Base-by-base conservation (phyloP, 2,329 filamentous ascomycete species). In the Dactylonectria estremocensis region DNA sequence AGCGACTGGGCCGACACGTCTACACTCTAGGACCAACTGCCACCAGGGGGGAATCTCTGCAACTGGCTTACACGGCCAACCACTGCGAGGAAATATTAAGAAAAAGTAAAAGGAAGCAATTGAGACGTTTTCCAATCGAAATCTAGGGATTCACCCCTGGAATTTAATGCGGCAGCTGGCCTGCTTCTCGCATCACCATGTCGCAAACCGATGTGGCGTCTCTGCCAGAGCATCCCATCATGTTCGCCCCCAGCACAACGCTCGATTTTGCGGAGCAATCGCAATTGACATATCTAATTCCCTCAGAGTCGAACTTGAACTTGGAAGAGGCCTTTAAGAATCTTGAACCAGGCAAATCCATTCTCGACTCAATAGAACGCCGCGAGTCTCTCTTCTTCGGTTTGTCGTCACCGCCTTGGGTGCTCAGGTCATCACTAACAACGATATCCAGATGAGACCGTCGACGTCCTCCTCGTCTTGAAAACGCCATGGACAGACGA, bases 321-420 rank as follows among this genome's bases (percentile, higher is more conserved):
- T 82, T 90, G 40, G 86, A 90, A 64, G 82, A 88, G 24, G 81
- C 81, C 2, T 84, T 91, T 62, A 81, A 80, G 60, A 78, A 82
- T 49, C 79, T 80, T 4, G 79, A 82, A 11, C 82, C 80, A 70
- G 84, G 81, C 61, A 81, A 83, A 70, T 82, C 82, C 72, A 81
- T 84, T 68, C 84, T 92, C 48, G 85, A 89, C 58, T 86, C 86
- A 18, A 85, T 94, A 75, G 82, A 88, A 49, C 87, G 89, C 73
- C 86, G 92, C 71, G 86, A 91, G 45, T 86, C 87, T 61, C 83
- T 95, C 45, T 92, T 93, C 77, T 94, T 95, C 77, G 93, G 93
- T 94, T 84, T 72, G 88, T 49, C 14, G 40, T 22, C 49, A 46
- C 46, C 31, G 43, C 14, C 52, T 62, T 71, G 76, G 87, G 83